Evolutionary conservation across 352 stramenopile genomes (phyloP), one percentile per base, ranked within the genome.

Genomic region (Phytophthora melonis): DNA sequence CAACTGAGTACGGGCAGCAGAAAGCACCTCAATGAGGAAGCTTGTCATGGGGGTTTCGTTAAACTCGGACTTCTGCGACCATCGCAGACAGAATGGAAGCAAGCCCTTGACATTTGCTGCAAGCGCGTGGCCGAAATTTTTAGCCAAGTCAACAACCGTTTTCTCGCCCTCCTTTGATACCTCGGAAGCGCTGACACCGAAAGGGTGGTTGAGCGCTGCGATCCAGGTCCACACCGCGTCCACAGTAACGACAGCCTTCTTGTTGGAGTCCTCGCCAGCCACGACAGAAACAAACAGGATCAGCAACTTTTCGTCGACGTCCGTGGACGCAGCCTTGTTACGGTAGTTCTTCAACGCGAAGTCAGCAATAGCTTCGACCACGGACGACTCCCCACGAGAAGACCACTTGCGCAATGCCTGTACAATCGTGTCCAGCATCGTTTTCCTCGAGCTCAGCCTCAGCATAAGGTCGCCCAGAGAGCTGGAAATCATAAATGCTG

Each of bases 21-120:
- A 72, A 1, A 96, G 71, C 30, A 93, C 77, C 1, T 83, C 74
- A 43, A 96, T 84, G 9, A 93, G 64, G 50, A 94, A 81, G n/a
- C 63, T 65, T 14, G 87, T 91, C 45, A 93, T 65, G 11, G 80
- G 70, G 27, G 47, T 60, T 16, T 72, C 68, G 57, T 85, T 86
- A 50, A 89, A 80, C 7, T 89, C 82, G 19, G 81, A 83, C 5
- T 69, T 59, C 25, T 84, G 67, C 30, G 86, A 88, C 89, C 88
- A 96, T 45, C 77, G 75, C 14, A 93, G 58, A 47, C 78, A 92
- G 62, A 83, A 88, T 27, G 88, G 84, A 13, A 94, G 68, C 45
- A 93, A 58, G 9, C 52, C 55, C 27, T 66, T 63, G 23, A 90
- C 63, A 39, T 88, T 68, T 10, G 43, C 70, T 3, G 84, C 71